Evolutionary conservation across 257 asterid genomes (phyloP).

Genomic region (Hygrophila difformis): DNA sequence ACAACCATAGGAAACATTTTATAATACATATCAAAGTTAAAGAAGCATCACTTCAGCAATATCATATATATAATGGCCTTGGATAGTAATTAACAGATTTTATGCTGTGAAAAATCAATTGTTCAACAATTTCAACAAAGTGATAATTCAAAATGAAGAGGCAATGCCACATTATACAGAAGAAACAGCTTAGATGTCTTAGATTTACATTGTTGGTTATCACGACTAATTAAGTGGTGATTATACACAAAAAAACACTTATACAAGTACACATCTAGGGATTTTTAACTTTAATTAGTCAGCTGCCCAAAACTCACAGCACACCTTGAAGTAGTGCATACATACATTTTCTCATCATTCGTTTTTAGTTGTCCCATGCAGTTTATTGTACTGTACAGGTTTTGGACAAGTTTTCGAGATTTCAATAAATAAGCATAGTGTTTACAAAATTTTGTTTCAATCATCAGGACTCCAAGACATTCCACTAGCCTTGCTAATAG

Average conservation of each 20-base stretch:
- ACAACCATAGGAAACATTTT: constrained; percentile 10
- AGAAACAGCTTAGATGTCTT: too few species aligned
- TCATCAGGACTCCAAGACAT: neutral
- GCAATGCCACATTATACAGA: too few species aligned
- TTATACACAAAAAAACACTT: neutral
- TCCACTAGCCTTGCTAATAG: neutral
- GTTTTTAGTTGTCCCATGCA: neutral
- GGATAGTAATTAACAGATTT: neutral
- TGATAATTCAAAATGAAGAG: too few species aligned
- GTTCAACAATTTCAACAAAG: neutral
- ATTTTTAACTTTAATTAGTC: too few species aligned
- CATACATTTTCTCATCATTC: neutral
- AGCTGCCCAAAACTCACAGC: too few species aligned
- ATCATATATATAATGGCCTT: neutral
- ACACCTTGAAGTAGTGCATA: too few species aligned
- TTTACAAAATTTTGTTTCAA: too few species aligned
- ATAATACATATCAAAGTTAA: neutral
- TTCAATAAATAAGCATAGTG: neutral
- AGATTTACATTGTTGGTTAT: neutral
- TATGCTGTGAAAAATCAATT: neutral
- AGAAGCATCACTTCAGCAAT: neutral
- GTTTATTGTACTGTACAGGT: neutral
- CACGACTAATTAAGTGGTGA: neutral
- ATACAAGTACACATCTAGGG: constrained; percentile 2
- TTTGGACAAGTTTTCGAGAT: too few species aligned